These are phyloP conservation scores for Eutrema japonicum DNA, from an alignment of 345 rosid species.

Conservation along the genomic window DNA sequence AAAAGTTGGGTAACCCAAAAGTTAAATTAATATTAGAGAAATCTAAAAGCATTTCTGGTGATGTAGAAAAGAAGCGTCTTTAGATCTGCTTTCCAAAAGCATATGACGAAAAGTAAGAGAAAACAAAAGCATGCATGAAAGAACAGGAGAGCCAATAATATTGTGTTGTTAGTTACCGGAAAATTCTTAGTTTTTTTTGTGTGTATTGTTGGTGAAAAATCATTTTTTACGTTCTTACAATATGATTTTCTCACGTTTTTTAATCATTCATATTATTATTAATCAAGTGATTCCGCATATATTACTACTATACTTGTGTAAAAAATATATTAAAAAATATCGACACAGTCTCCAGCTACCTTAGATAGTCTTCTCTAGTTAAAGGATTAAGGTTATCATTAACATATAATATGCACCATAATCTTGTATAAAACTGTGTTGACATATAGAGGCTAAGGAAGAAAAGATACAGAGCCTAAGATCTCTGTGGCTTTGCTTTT, in stretches of 20 bases:
- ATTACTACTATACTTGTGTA: background rate
- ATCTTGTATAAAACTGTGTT: slow-evolving; percentile 3
- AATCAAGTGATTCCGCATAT: slow-evolving; percentile 5
- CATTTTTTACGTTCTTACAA: background rate
- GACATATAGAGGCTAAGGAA: background rate
- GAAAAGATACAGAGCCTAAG: slow-evolving; percentile 12
- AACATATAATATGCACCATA: slow-evolving; percentile 22
- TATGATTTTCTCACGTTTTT: background rate
- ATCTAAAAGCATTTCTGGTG: slow-evolving; percentile 35
- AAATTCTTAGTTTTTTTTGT: background rate
- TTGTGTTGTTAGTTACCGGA: slow-evolving; percentile 25
- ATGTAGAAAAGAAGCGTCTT: slow-evolving; percentile 35
- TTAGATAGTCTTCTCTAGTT: slow-evolving; percentile 2
- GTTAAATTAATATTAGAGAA: slow-evolving; percentile 26
- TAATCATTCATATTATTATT: slow-evolving; percentile 1
- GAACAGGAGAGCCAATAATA: slow-evolving; percentile 1
- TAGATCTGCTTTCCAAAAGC: slow-evolving; percentile 47
- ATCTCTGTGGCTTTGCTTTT: slow-evolving; percentile 35
- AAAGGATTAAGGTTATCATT: slow-evolving; percentile 24
- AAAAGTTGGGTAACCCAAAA: slow-evolving; percentile 39
- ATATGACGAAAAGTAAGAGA: slow-evolving; percentile 34
- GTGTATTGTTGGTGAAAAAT: background rate
- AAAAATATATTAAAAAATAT: background rate
- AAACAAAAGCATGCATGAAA: slow-evolving; percentile 32
- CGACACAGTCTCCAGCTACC: background rate